Conservation (phyloP, 352 stramenopile species). For the Globisporangium cystogenes region DNA sequence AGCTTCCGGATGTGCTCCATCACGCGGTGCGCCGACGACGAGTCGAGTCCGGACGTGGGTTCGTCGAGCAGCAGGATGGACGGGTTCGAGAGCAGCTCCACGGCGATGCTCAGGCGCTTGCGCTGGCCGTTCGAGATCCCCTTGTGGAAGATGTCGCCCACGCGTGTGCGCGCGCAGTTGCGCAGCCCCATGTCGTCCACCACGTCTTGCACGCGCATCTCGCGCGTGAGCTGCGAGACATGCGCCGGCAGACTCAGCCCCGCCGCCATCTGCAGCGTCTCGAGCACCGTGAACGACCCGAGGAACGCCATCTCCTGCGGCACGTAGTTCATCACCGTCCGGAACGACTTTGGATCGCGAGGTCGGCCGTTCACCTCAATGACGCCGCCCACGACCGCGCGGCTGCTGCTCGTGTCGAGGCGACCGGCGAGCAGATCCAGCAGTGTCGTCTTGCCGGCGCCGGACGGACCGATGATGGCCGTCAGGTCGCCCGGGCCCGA, state of each 20-base stretch:
- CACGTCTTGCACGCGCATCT: slow-evolving; percentile 54
- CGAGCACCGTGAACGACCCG: slow-evolving; percentile 58
- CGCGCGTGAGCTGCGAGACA: slow-evolving; percentile 29
- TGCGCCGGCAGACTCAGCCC: slow-evolving; percentile 39
- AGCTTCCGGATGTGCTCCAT: no score
- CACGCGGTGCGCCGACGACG: no score
- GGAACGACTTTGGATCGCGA: slow-evolving; percentile 30
- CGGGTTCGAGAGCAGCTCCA: slow-evolving; percentile 92
- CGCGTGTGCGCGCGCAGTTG: slow-evolving; percentile 42
- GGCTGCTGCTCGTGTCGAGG: slow-evolving; percentile 14
- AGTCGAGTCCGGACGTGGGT: slow-evolving; percentile 88
- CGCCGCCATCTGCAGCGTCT: slow-evolving; percentile 61
- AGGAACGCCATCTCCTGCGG: slow-evolving; percentile 54
- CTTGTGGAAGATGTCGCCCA: slow-evolving; percentile 84
- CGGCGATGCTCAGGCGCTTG: slow-evolving; percentile 90
- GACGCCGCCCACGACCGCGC: slow-evolving; percentile 31
- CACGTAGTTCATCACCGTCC: slow-evolving; percentile 57
- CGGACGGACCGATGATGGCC: slow-evolving; percentile 34
- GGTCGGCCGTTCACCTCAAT: slow-evolving; percentile 45
- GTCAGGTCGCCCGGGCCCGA: slow-evolving; percentile 29
- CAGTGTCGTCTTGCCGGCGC: slow-evolving; percentile 32
- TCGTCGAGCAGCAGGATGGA: slow-evolving; percentile 95
- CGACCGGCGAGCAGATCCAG: slow-evolving; percentile 48
- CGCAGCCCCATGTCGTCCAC: slow-evolving; percentile 68
- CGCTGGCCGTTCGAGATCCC: slow-evolving; percentile 85